A percentile compares a stretch with the other conserved stretches of the same genome.
Evolutionary conservation across 2,329 filamentous ascomycete genomes (phyloP).

Genomic region (Alternaria angustiovoidea): DNA sequence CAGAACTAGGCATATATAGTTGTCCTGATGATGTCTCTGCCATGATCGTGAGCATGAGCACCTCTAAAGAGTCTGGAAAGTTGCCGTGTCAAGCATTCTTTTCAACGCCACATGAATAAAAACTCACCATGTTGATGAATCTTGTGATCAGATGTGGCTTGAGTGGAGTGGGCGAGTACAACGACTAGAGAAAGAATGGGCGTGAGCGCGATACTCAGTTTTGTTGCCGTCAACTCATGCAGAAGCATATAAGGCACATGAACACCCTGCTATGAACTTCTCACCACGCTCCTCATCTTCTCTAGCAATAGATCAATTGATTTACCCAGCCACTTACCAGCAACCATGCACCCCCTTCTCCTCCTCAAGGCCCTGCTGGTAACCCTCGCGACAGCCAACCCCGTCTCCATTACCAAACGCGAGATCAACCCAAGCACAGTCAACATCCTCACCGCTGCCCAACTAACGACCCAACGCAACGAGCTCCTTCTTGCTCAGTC

Average conservation of each 20-base stretch:
- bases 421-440: slow-evolving; percentile 26
- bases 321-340: neutral
- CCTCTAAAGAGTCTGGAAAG: neutral
- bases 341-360: slow-evolving; percentile 18
- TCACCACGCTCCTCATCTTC: neutral
- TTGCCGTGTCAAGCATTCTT: neutral
- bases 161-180: neutral
- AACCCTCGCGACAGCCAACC: slow-evolving; percentile 18
- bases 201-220: neutral
- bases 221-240: neutral
- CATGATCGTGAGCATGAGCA: neutral
- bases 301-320: neutral
- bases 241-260: neutral
- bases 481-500: slow-evolving; percentile 26
- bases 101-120: neutral
- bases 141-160: neutral
- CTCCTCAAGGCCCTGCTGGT: slow-evolving; percentile 16
- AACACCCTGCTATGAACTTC: neutral
- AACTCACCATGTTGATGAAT: neutral
- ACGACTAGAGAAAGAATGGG: neutral
- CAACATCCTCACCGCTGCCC: slow-evolving; percentile 22
- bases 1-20: neutral
- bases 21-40: neutral
- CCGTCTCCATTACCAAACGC: slow-evolving; percentile 16
- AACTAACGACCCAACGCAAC: slow-evolving; percentile 24